A percentile compares a stretch with the other conserved stretches of the same genome.
Evolutionary conservation across 352 stramenopile genomes (phyloP).

Genomic region (Phytophthora cactorum): DNA sequence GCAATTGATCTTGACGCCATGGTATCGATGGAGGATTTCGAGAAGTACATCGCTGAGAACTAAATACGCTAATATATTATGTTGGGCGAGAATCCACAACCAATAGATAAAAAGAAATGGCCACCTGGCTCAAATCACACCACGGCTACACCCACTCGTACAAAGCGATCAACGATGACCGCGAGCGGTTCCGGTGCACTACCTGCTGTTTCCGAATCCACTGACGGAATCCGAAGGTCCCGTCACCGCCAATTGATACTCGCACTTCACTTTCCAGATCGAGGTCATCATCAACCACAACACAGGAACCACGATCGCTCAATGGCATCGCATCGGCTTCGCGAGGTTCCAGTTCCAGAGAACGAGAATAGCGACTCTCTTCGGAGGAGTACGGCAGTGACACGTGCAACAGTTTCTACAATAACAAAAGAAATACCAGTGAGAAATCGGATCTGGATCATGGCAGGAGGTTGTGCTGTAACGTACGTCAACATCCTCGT

Average conservation of each 20-base stretch:
- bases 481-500: conserved; percentile 71
- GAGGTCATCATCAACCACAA: conserved; percentile 64
- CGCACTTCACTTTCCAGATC: conserved; percentile 83
- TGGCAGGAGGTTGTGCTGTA: background rate
- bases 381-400: conserved; percentile 72
- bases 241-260: conserved; percentile 75
- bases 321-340: conserved; percentile 69
- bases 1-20: conserved; percentile 20
- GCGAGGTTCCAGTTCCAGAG: conserved; percentile 76
- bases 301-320: conserved; percentile 56
- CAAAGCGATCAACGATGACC: conserved; percentile 51
- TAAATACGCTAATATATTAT: conserved; percentile 42
- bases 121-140: background rate
- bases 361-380: conserved; percentile 79
- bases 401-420: conserved; percentile 74
- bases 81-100: conserved; percentile 23
- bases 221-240: conserved; percentile 80
- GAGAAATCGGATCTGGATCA: background rate
- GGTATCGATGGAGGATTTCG: conserved; percentile 47
- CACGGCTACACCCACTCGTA: conserved; percentile 78
- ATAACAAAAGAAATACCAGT: background rate
- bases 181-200: conserved; percentile 76
- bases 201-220: conserved; percentile 88
- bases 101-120: conserved; percentile 34
- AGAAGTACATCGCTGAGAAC: conserved; percentile 61